Evolutionary conservation across 2,329 filamentous ascomycete genomes (phyloP).

Genomic region (Penicillium oxalicum): DNA sequence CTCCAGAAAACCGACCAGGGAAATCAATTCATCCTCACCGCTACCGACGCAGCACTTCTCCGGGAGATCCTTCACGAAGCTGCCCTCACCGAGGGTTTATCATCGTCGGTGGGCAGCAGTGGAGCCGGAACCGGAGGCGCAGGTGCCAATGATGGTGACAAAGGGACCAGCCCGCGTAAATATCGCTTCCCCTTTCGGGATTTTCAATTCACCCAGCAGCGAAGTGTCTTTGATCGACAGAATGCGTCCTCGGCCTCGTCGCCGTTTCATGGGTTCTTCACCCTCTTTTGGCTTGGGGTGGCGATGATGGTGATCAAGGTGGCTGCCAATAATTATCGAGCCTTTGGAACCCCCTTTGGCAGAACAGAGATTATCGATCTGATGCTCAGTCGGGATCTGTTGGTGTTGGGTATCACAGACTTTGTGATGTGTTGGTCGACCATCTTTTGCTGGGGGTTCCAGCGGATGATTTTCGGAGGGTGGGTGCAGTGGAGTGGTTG

Average conservation of each 20-base stretch:
- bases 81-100: constrained; percentile 34
- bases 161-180: constrained; percentile 25
- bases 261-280: constrained; percentile 74
- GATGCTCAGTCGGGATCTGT: constrained; percentile 56
- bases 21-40: constrained; percentile 45
- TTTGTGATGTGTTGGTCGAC: constrained; percentile 63
- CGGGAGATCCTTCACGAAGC: constrained; percentile 42
- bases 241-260: constrained; percentile 60
- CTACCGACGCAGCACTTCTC: constrained; percentile 45
- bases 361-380: constrained; percentile 64
- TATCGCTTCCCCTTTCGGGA: constrained; percentile 43
- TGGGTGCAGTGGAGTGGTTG: constrained; percentile 60
- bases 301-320: constrained; percentile 62
- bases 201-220: constrained; percentile 65
- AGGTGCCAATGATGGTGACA: no score
- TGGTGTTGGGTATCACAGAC: constrained; percentile 55
- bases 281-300: constrained; percentile 63
- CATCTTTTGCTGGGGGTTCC: constrained; percentile 59
- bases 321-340: constrained; percentile 61
- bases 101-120: no score
- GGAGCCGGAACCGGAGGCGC: no score
- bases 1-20: constrained; percentile 43
- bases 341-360: constrained; percentile 63
- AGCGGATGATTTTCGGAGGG: constrained; percentile 54
- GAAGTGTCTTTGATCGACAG: constrained; percentile 68